phyloP scores from a whole-genome alignment of 345 rosid genomes.

The Aethionema arabicum region DNA sequence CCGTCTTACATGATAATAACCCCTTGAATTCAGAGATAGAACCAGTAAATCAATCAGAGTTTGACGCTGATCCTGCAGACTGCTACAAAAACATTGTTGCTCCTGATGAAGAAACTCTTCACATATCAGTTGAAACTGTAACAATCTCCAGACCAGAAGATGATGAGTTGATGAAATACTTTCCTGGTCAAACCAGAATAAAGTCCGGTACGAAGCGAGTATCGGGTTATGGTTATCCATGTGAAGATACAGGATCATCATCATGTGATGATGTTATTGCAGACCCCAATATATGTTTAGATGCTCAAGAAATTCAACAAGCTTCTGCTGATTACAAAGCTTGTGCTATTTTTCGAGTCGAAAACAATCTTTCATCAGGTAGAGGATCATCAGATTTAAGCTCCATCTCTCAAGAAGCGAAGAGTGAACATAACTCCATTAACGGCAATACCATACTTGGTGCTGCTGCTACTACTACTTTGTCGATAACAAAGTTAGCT shows the following conservation, averaged over 20 bases:
- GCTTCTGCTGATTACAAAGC: constrained; percentile 9
- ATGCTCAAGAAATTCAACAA: constrained; percentile 17
- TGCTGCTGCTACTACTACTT: neutral
- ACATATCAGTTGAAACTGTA: constrained; percentile 29
- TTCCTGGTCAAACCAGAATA: constrained; percentile 17
- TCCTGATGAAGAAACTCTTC: constrained; percentile 35
- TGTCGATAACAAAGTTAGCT: constrained; percentile 3
- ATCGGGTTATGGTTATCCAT: constrained; percentile 16
- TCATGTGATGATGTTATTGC: constrained; percentile 32
- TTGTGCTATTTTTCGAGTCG: constrained; percentile 4
- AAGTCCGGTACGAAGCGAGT: constrained; percentile 22
- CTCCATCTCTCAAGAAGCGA: constrained; percentile 31
- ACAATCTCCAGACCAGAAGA: constrained; percentile 19
- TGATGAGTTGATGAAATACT: constrained; percentile 10
- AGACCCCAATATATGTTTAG: constrained; percentile 17
- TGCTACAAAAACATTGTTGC: constrained; percentile 30
- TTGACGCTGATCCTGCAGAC: constrained; percentile 18
- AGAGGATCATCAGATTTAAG: constrained; percentile 35
- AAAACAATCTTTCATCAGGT: constrained; percentile 23
- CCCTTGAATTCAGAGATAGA: constrained; percentile 15
- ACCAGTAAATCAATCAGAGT: constrained; percentile 26
- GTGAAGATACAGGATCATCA: constrained; percentile 30
- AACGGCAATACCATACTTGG: constrained; percentile 16
- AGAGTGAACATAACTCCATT: constrained; percentile 20
- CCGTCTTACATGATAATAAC: constrained; percentile 17